Base-by-base conservation (phyloP, 2,329 filamentous ascomycete species). In the Emydomyces testavorans region DNA sequence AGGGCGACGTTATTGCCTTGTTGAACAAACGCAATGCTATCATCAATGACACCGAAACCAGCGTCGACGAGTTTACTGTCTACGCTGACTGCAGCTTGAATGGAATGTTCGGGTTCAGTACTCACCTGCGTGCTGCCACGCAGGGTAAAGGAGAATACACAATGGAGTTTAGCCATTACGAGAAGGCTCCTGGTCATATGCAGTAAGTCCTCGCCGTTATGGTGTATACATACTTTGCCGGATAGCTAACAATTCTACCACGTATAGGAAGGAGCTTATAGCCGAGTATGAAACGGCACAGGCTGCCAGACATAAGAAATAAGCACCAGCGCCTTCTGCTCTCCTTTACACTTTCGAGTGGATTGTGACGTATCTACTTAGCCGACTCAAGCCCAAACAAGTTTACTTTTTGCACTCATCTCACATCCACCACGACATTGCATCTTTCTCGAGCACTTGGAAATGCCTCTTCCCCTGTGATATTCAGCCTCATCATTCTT, bases 81-180 rank as follows among this genome's bases (percentile, higher is more conserved):
- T 79, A 82, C 48, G 89, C 88, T 21, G 92, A 96, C 70, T 94
- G 88, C 72, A 89, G 83, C 64, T 69, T 98, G 64, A 94, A 96
- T 66, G 80, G 83, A 65, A 98, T 98, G 92, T 98, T 98, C 65
- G 92, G 92, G 54, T 96, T 98, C 71, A 89, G 82, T 60, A 85
- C 82, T 35, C 85, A 94, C 68, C 70, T 98, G 56, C 79, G 92
- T 58, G 92, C 92, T 11, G 85, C 89, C 18, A 96, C 89, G 1
- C 92, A 98, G 71, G 92, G 92, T 53, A 98, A 98, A 76, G 92
- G 92, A 60, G 92, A 98, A 72, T 98, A 95, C 64, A 84, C 78
- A 60, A 96, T 98, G 92, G 92, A 98, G 70, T 98, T 98, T 62
- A 92, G 85, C 67, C 92, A 96, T 71, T 98, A 98, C 61, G 80